Percentiles rank a stretch among this genome's conserved stretches.
Evolutionary conservation across 192 early-diverging fungal species (phyloP).

Genomic region (Backusella morwellensis): DNA sequence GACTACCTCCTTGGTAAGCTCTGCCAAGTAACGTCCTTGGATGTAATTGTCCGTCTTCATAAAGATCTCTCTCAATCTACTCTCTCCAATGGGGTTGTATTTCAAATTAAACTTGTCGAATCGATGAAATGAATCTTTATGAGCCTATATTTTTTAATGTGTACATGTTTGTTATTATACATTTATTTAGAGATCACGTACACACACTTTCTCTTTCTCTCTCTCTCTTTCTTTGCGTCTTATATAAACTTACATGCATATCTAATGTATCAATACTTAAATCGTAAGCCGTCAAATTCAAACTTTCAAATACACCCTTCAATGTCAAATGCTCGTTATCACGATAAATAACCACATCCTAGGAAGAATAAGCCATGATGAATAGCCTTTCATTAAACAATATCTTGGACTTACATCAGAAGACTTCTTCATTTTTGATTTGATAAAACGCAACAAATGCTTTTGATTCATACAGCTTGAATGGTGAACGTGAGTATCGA

Average conservation of each 20-base stretch:
- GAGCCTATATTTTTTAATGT: constrained; percentile 38
- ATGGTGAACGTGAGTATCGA: constrained; percentile 96
- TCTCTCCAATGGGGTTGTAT: constrained; percentile 95
- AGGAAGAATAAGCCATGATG: background rate
- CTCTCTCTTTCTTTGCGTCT: background rate
- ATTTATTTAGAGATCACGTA: no score
- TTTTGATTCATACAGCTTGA: constrained; percentile 96
- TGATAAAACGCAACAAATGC: constrained; percentile 93
- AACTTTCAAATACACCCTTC: constrained; percentile 81
- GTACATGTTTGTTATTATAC: background rate
- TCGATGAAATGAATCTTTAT: constrained; percentile 94
- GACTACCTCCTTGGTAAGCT: constrained; percentile 90
- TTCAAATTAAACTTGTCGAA: constrained; percentile 98
- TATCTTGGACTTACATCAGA: constrained; percentile 53
- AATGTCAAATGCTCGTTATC: constrained; percentile 82
- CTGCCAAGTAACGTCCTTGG: constrained; percentile 84
- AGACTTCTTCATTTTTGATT: constrained; percentile 79
- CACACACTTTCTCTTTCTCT: no score
- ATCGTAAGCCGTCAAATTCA: constrained; percentile 92
- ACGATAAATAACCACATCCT: constrained; percentile 81
- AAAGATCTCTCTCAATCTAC: constrained; percentile 92
- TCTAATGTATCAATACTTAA: constrained; percentile 93
- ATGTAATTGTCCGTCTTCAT: constrained; percentile 94
- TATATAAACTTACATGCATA: constrained; percentile 67
- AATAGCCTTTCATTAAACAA: background rate